Base-by-base conservation (phyloP, 495 filamentous ascomycete genomes). In the Talaromyces liani region DNA sequence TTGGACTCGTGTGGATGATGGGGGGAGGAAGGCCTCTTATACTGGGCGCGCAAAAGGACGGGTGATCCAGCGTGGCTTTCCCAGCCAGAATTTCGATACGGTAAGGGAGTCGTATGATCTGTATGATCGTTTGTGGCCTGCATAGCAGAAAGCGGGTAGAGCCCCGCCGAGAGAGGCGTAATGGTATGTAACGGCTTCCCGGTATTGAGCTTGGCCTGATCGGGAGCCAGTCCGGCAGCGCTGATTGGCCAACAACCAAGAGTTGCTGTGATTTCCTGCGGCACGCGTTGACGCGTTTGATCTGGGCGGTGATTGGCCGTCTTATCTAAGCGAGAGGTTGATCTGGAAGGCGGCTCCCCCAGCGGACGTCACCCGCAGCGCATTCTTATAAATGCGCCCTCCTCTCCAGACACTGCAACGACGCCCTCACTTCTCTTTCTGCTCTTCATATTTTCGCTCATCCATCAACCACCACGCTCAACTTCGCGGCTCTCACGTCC, bases 1-100 rank as follows among this genome's bases (percentile, higher is more conserved):
- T 8, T 33, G 69, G 56, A 36, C 27, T 36, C 14, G 31, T 31
- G 56, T 20, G 56, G 31, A 36, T 24, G 31, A 34, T 20, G 56
- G 77, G 78, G 72, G 73, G 73, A 75, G 71, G 70, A 68, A 72
- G 70, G 69, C 70, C 79, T 78, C 81, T 83, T 84, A 84, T 84
- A 84, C 75, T 75, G 69, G 72, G 63, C 66, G 66, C 7, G 69
- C 68, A 69, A 76, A 75, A 66, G 68, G 64, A 60, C 64, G 67
- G 77, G 77, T 81, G 79, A 81, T 81, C 77, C 69, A 70, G 68
- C 63, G 69, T 67, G 66, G 63, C 70, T 36, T 72, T 79, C 75
- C 68, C 75, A 77, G 72, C 69, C 72, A 58, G 77, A 79, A 79
- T 81, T 81, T 80, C 79, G 72, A 79, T 81, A 81, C 79, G 12